phyloP scores from a whole-genome alignment of 192 early-diverging fungal genomes.

The Jimgerdemannia flammicorona region DNA sequence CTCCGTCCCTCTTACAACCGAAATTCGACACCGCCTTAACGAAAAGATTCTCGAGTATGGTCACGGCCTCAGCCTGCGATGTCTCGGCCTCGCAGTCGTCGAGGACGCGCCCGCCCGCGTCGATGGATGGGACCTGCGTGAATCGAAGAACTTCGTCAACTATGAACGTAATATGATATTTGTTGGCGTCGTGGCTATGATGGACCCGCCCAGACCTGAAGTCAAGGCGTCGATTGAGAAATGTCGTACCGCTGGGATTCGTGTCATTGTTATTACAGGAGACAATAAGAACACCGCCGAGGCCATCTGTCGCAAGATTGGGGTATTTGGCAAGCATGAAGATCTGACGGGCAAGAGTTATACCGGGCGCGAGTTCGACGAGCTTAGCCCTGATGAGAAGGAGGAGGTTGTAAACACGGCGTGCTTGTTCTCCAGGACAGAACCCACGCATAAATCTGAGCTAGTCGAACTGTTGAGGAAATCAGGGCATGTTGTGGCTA shows the following conservation, averaged over 20 bases:
- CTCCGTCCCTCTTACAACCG: slow-evolving; percentile 59
- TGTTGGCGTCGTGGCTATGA: slow-evolving; percentile 93
- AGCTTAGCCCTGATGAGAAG: slow-evolving; percentile 72
- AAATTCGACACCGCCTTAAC: slow-evolving; percentile 55
- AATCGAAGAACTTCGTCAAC: slow-evolving; percentile 58
- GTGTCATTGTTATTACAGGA: slow-evolving; percentile 98
- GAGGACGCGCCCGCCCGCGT: slow-evolving; percentile 52
- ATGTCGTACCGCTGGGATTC: slow-evolving; percentile 92
- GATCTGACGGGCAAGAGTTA: slow-evolving; percentile 64
- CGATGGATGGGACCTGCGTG: slow-evolving; percentile 45
- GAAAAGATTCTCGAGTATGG: slow-evolving; percentile 73
- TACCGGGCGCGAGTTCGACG: slow-evolving; percentile 96
- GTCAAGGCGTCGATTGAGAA: slow-evolving; percentile 77
- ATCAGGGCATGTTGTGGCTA: slow-evolving; percentile 81
- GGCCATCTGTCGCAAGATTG: slow-evolving; percentile 92
- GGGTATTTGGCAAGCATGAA: slow-evolving; percentile 74
- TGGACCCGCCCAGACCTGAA: slow-evolving; percentile 96
- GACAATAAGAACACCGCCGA: slow-evolving; percentile 98
- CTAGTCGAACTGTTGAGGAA: slow-evolving; percentile 89
- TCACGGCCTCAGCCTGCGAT: slow-evolving; percentile 73
- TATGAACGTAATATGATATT: slow-evolving; percentile 90
- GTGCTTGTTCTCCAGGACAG: slow-evolving; percentile 89
- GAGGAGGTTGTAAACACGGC: slow-evolving; percentile 66
- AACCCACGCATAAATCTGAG: slow-evolving; percentile 93
- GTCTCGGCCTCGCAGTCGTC: slow-evolving; percentile 86